Conservation (phyloP, 1,284 basidiomycete genomes). For the Albatrellus sp. region DNA sequence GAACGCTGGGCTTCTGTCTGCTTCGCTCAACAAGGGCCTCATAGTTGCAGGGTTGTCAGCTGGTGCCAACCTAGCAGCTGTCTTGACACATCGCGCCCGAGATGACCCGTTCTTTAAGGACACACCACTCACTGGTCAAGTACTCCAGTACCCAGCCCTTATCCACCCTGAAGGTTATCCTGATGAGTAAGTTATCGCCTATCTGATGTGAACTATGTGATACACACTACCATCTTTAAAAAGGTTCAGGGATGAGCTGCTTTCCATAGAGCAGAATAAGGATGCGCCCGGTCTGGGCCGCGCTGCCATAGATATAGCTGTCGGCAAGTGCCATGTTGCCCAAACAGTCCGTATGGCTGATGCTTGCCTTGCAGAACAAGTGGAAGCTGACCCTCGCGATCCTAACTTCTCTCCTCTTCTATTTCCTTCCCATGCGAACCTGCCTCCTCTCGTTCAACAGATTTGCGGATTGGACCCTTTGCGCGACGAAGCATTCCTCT, state of each 20-base stretch:
- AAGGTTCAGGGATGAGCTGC: constrained; percentile 1
- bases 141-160: constrained; percentile 9
- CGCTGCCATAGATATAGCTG: too few species aligned
- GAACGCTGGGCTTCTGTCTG: constrained; percentile 7
- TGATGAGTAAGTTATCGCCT: neutral
- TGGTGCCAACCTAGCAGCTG: constrained; percentile 13
- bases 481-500: constrained; percentile 1
- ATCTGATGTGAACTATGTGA: neutral
- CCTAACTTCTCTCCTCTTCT: neutral
- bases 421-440: neutral
- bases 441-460: neutral
- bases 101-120: constrained; percentile 13
- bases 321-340: neutral
- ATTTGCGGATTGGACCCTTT: constrained; percentile 1
- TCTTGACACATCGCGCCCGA: constrained; percentile 9
- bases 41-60: constrained; percentile 13
- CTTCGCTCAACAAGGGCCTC: constrained; percentile 10
- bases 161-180: constrained; percentile 7
- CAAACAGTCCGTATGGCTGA: neutral
- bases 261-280: neutral
- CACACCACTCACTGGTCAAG: constrained; percentile 11
- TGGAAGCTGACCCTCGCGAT: neutral
- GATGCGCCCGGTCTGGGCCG: neutral
- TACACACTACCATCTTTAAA: neutral
- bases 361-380: neutral